Base-by-base conservation (phyloP, 1,139 yeast genomes). In the Yamadazyma trypodendri region DNA sequence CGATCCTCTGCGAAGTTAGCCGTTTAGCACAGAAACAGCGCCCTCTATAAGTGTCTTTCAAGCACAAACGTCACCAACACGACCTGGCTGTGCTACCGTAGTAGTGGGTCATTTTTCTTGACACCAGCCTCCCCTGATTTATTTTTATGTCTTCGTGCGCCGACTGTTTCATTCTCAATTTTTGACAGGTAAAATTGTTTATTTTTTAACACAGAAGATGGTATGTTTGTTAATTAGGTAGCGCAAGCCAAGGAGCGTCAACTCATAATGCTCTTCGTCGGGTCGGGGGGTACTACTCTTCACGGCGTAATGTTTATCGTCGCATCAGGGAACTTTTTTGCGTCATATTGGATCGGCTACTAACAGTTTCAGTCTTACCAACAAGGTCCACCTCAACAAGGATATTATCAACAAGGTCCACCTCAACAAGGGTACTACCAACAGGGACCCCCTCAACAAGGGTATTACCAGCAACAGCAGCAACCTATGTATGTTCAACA, bases 401-500 rank as follows among this genome's bases (percentile, higher is more conserved):
- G 58, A 41, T 61, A 61, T 43, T 59, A 60, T 41, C 66, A 61
- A 48, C 63, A 58, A 45, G 61, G 61, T 10, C 64, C 61, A 32
- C 65, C 63, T 34, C 66, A 46, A 41, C 60, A 50, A 30, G 61
- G 61, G 17, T 53, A 54, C 43, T 53, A 57, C n/a, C n/a, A n/a
- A n/a, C n/a, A n/a, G n/a, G 61, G 61, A 8, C 64, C 61, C 31
- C 65, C 63, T 34, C 66, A 46, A 41, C 60, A 50, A 30, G 61
- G 61, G 17, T 53, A 54, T 43, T 53, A 57, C 40, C 28, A 24
- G 28, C 70, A 63, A 51, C 72, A 63, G 50, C 72, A 56, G 39
- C 73, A 66, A 44, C 72, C 72, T 28, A 57, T 64, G 61, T 65
- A 65, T 40, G 68, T 62, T 14, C 72, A 65, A 54, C 73, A 65